Percentiles rank a stretch among this genome's conserved stretches.
phyloP scores from a whole-genome alignment of 495 filamentous ascomycete genomes.

The Penicillium pulvis region DNA sequence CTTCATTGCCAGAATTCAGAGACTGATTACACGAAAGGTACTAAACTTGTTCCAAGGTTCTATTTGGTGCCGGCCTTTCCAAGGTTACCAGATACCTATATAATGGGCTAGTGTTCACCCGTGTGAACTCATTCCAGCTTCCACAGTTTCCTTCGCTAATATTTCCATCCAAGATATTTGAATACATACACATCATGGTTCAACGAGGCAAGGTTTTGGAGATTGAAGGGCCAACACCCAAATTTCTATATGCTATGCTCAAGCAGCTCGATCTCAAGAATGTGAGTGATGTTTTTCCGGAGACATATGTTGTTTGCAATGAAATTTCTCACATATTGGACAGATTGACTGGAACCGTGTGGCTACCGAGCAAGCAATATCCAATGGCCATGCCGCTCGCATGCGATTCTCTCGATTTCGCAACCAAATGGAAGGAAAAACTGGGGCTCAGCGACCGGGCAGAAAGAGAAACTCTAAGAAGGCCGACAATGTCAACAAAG shows the following conservation, averaged over 20 bases:
- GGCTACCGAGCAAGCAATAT: constrained; percentile 62
- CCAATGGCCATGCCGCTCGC: constrained; percentile 78
- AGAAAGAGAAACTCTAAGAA: constrained; percentile 21
- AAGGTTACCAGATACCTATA: neutral
- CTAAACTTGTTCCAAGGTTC: neutral
- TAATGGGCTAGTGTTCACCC: neutral
- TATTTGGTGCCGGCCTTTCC: neutral
- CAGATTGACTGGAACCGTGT: constrained; percentile 78
- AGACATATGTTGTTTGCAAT: neutral
- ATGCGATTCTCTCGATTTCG: constrained; percentile 78
- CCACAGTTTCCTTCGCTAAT: neutral
- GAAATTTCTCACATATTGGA: neutral
- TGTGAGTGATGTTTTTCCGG: constrained; percentile 41
- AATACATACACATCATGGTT: constrained; percentile 13
- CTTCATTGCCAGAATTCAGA: neutral
- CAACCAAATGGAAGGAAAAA: constrained; percentile 57
- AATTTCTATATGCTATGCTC: constrained; percentile 75
- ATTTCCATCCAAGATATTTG: neutral
- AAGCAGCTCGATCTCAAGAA: constrained; percentile 74
- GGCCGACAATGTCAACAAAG: neutral
- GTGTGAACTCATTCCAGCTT: neutral
- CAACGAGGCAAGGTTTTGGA: constrained; percentile 49
- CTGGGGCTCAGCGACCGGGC: constrained; percentile 14
- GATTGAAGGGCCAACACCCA: constrained; percentile 48
- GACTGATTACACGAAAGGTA: too few species aligned